phyloP scores from a whole-genome alignment of 2,329 filamentous ascomycete genomes.

The Ustulina deusta region DNA sequence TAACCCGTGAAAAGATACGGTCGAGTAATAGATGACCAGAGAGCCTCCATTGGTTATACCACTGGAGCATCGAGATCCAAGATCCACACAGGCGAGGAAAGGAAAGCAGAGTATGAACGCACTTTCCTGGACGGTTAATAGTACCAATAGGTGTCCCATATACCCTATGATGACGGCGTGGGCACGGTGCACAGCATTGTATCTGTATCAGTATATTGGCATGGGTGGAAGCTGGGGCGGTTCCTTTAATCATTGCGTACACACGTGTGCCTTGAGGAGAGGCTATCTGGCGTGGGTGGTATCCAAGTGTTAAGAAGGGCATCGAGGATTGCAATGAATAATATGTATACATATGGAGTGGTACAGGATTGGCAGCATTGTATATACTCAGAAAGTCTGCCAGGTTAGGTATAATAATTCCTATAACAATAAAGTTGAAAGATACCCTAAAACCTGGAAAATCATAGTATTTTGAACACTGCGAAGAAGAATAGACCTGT shows the following conservation, averaged over 20 bases:
- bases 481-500: background rate
- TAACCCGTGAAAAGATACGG: conserved; percentile 42
- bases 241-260: background rate
- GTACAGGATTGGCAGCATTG: conserved; percentile 14
- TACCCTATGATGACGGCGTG: background rate
- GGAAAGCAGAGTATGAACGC: conserved; percentile 3
- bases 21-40: conserved; percentile 44
- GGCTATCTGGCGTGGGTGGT: background rate
- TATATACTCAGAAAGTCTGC: conserved; percentile 9
- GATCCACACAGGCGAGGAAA: conserved; percentile 1
- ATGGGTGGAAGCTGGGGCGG: background rate
- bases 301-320: conserved; percentile 4
- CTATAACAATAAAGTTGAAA: conserved; percentile 11
- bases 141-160: background rate
- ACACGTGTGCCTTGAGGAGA: conserved; percentile 14
- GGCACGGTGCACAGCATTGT: conserved; percentile 11
- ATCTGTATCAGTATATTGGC: conserved; percentile 27
- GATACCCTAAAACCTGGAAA: background rate
- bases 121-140: conserved; percentile 22
- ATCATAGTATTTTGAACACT: background rate
- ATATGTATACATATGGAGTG: conserved; percentile 7
- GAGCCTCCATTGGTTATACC: conserved; percentile 40
- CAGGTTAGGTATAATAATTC: conserved; percentile 20
- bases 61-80: conserved; percentile 10
- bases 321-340: conserved; percentile 2